Evolutionary conservation across 2,329 filamentous ascomycete genomes (phyloP), one percentile per base, ranked within the genome.

Genomic region (Xylariaceae sp.): DNA sequence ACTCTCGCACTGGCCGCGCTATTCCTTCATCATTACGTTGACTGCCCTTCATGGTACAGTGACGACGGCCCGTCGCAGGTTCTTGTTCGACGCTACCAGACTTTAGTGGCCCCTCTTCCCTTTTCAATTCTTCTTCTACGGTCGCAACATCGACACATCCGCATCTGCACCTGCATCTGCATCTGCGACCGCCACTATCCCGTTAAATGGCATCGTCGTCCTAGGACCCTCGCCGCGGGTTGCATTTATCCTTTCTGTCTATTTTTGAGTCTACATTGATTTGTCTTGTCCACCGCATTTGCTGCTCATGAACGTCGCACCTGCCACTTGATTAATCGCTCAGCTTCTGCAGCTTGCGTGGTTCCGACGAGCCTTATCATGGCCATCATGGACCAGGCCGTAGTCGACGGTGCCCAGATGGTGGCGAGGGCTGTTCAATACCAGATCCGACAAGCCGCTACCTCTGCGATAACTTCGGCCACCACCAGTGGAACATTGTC

Each of bases 341-440:
- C 30, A n/a, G 13, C 30, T 32, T 17, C 13, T 7, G 6, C 30
- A 17, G 16, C 13, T 13, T 32, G 6, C 13, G 13, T n/a, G 30
- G 30, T 17, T 32, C 8, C 30, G 30, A 32, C 30, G 13, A 6
- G 6, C 16, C 15, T n/a, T 35, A 17, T 4, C 13, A 70, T 70
- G 67, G 57, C 60, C 31, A 54, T 60, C 44, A 38, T 69, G 42
- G 56, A 68, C 38, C 56, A 65, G 40, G 55, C 63, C 34, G 44
- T 69, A 41, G 57, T 60, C 45, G 60, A 64, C 41, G 63, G 63
- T 41, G 62, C 59, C 30, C 51, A 64, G 36, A 49, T 67, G 19
- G 60, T 67, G 40, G 65, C 60, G 38, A 60, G 65, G 39, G 60
- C 58, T 35, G 57, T 63, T 35, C 54, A 56, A 44, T 45, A 53